phyloP scores from a whole-genome alignment of 352 stramenopile species.

The Aphanomyces astaci region DNA sequence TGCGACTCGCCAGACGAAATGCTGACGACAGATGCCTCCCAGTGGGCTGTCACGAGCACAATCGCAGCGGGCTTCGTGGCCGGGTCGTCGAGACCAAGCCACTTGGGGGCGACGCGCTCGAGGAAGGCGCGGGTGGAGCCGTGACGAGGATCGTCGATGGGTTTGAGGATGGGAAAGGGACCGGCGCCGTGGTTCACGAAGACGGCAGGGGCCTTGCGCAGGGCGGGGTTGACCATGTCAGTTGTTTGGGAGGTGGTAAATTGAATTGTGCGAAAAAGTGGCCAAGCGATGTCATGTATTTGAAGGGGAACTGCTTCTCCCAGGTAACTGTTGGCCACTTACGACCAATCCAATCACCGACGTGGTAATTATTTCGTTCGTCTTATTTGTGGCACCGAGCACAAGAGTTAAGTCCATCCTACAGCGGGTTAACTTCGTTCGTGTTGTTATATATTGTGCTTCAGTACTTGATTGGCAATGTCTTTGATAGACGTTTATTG shows the following conservation, averaged over 20 bases:
- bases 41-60: slow-evolving; percentile 84
- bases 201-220: slow-evolving; percentile 26
- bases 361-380: too few species aligned
- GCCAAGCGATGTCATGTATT: too few species aligned
- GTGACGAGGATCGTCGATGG: slow-evolving; percentile 25
- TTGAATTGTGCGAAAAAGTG: too few species aligned
- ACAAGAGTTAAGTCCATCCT: too few species aligned
- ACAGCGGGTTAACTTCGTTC: too few species aligned
- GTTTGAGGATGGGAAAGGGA: slow-evolving; percentile 43
- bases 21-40: slow-evolving; percentile 38
- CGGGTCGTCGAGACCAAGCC: slow-evolving; percentile 37
- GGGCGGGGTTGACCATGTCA: background rate
- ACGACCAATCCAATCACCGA: too few species aligned
- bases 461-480: too few species aligned
- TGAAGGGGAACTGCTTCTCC: too few species aligned
- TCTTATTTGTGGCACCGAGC: too few species aligned
- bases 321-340: too few species aligned
- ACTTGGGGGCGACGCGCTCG: slow-evolving; percentile 31
- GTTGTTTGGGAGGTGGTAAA: background rate
- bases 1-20: slow-evolving; percentile 45
- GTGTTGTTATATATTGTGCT: too few species aligned
- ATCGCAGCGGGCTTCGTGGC: slow-evolving; percentile 51
- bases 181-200: slow-evolving; percentile 55
- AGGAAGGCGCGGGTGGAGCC: slow-evolving; percentile 33
- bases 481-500: too few species aligned